These are phyloP conservation scores for Volvox reticuliferus DNA, from an alignment of 139 green algal species.

Conservation along the genomic window DNA sequence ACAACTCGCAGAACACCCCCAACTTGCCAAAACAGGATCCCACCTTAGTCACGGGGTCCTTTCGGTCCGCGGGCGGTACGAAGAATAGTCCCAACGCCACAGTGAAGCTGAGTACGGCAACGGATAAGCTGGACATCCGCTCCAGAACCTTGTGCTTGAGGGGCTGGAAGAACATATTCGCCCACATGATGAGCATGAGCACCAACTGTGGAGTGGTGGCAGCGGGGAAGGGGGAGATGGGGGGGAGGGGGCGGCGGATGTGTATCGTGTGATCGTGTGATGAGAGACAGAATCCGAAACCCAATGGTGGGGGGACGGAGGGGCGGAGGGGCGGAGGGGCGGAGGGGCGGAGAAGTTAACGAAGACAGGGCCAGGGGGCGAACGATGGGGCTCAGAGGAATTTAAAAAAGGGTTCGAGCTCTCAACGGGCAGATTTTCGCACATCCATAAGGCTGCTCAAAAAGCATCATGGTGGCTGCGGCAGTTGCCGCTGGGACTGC, in stretches of 20 bases:
- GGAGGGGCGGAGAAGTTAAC: too few species aligned
- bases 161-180: conserved; percentile 34
- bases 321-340: too few species aligned
- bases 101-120: conserved; percentile 33
- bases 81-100: conserved; percentile 44
- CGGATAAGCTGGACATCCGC: neutral
- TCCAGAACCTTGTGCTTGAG: conserved; percentile 29
- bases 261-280: neutral
- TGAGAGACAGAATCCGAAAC: neutral
- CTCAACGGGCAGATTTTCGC: too few species aligned
- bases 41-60: conserved; percentile 29
- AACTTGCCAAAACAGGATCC: too few species aligned
- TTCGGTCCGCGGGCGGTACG: conserved; percentile 25
- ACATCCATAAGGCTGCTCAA: too few species aligned
- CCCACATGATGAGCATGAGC: conserved; percentile 36
- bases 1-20: too few species aligned
- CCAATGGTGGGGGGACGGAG: too few species aligned
- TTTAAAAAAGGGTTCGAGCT: too few species aligned
- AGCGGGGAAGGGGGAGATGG: neutral
- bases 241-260: neutral
- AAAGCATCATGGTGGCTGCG: too few species aligned
- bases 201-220: conserved; percentile 28
- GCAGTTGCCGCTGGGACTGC: too few species aligned
- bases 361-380: too few species aligned
- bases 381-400: too few species aligned